Evolutionary conservation across 345 rosid species (phyloP), one percentile per base, ranked within the genome.

Genomic region (Syzygium aqueum): DNA sequence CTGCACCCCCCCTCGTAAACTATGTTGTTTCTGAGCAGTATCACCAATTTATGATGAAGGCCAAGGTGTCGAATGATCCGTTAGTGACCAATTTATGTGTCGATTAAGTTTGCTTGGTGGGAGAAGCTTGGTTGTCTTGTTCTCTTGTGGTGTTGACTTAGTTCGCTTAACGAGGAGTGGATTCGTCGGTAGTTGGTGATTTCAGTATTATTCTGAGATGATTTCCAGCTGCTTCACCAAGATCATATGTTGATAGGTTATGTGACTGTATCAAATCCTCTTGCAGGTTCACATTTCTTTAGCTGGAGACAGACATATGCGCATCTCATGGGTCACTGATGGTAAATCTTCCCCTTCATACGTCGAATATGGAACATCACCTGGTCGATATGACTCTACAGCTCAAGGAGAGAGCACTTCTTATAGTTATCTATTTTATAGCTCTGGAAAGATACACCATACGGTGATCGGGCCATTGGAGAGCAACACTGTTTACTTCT

Each of bases 361-460:
- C 19, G 98, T 96, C 87, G 93, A 96, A 85, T 97, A 96, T 80
- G 98, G 99, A 90, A 95, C 92, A 86, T 92, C 92, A 0, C 92
- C 98, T 5, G 98, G 98, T 85, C 90, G 85, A 89, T 95, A 97
- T 91, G 90, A 53, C 25, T 89, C 65, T 52, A 73, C 50, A 28
- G 90, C 92, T 84, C 91, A 90, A 86, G 99, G 99, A 89, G 98
- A 94, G 90, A 93, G 96, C 93, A 95, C 98, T 2, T 93, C 95
- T 16, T 97, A 97, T 85, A 92, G 89, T 87, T 96, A 94, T 87
- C 78, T 97, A 21, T 77, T 97, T 16, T 97, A 97, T 87, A 94
- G 73, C 54, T 97, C 99, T 11, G 99, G 99, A 87, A 93, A 93
- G 95, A 96, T 97, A 92, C 99, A 97, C 83, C 98, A 95, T 84